Base-by-base conservation (phyloP, 2,329 filamentous ascomycete genomes). In the Dothistroma pini region DNA sequence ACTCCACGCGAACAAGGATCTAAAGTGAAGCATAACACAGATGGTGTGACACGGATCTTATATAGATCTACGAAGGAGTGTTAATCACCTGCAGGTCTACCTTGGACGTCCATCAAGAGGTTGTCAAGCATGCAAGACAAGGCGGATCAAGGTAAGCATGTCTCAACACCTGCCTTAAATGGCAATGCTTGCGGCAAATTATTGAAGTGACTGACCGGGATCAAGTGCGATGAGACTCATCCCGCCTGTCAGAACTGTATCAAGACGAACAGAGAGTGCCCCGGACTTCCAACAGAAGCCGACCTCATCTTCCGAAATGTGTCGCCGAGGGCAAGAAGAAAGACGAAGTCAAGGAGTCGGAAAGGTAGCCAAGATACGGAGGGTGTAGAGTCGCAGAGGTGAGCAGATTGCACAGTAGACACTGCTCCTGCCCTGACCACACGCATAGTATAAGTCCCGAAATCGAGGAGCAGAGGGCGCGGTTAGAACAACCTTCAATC, bases 271-370 rank as follows among this genome's bases (percentile, higher is more conserved):
- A 56, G 61, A 48, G 52, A 48, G n/a, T 63, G 61, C 48, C 61
- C 61, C 29, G 61, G 61, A 10, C 22, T 63, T 21, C 61, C 61
- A n/a, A 11, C 60, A 3, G 61, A 63, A 32, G 53, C 58, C 19
- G 61, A 63, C 41, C 47, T 63, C n/a, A 63, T 63, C 53, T 63
- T 63, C 32, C 58, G 61, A 10, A 49, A 55, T n/a, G 61, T 61
- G 50, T 41, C 53, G 8, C 61, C 56, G 25, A 58, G 58, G 22
- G 16, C 38, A 16, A 48, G 47, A 34, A 38, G 53, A 31, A 58
- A 53, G 29, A 35, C 51, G 16, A 59, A 58, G 52, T 55, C 44
- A 16, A 25, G 44, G 25, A 54, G 31, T 19, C 51, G 47, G n/a
- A 56, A 52, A 22, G 34, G 34, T 10, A 58, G 56, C 41, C 31